Percentiles rank a stretch among this genome's conserved stretches.
These are phyloP conservation scores for Saccharum hybrid DNA, from an alignment of 202 grass and related monocot species.

Conservation along the genomic window DNA sequence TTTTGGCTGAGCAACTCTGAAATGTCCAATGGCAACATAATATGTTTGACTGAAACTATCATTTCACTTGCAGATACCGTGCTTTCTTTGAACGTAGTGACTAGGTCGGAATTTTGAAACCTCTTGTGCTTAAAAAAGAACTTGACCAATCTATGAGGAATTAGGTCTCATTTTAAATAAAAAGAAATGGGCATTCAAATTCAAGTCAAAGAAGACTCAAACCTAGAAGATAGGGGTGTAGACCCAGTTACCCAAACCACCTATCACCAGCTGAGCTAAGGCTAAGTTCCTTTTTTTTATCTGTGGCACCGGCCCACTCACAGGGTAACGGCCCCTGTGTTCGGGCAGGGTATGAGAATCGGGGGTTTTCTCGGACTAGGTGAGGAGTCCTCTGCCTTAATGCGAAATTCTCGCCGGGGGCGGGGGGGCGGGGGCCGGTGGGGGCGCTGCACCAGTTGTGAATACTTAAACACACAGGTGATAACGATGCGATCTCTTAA, in stretches of 20 bases:
- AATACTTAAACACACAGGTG: constrained; percentile 9
- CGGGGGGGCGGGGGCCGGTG: too few species aligned
- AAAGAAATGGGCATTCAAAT: not conserved
- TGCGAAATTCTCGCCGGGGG: too few species aligned
- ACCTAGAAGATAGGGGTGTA: not conserved
- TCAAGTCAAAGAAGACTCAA: not conserved
- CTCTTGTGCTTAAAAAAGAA: not conserved
- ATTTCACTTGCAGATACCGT: not conserved
- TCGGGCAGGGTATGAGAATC: too few species aligned
- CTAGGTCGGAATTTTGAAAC: not conserved
- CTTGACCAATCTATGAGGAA: not conserved
- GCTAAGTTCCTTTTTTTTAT: not conserved
- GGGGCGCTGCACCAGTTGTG: not conserved
- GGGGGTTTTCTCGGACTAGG: too few species aligned
- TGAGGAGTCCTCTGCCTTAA: too few species aligned
- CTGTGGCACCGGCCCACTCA: too few species aligned
- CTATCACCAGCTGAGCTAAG: not conserved
- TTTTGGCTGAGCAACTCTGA: not conserved
- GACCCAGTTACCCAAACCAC: not conserved
- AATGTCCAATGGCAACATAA: not conserved
- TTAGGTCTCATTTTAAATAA: not conserved
- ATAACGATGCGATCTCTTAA: constrained; percentile 2
- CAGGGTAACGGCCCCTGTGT: too few species aligned
- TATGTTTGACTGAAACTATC: not conserved
- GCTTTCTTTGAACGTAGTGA: not conserved